Evolutionary conservation across 345 rosid genomes (phyloP).

Genomic region (Populus ilicifolia): DNA sequence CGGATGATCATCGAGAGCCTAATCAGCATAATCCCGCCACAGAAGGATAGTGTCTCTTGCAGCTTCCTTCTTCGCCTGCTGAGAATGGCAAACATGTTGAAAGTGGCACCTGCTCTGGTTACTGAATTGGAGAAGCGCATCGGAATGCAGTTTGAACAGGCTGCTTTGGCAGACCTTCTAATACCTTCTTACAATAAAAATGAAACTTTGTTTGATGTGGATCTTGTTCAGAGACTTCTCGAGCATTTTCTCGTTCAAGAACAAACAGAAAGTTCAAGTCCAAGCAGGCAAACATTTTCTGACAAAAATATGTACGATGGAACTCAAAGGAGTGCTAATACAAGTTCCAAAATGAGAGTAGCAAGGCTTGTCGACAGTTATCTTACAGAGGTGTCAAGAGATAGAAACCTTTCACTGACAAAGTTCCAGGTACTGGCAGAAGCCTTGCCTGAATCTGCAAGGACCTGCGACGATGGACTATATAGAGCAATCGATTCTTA

Average conservation of each 20-base stretch:
- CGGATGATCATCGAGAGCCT: conserved; percentile 84
- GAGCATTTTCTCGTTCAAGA: conserved; percentile 96
- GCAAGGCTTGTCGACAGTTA: conserved; percentile 98
- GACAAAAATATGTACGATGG: conserved; percentile 59
- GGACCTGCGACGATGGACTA: conserved; percentile 97
- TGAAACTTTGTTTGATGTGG: conserved; percentile 79
- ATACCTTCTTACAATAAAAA: conserved; percentile 62
- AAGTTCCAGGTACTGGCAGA: conserved; percentile 95
- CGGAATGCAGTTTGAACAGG: conserved; percentile 97
- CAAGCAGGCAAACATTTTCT: conserved; percentile 49
- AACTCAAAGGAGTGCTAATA: conserved; percentile 37
- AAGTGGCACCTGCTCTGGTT: conserved; percentile 85
- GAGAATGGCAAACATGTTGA: conserved; percentile 73
- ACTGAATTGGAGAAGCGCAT: conserved; percentile 90
- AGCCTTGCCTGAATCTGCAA: conserved; percentile 91
- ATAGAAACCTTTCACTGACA: conserved; percentile 72
- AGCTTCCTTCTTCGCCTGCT: conserved; percentile 84
- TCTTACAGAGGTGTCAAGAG: conserved; percentile 95
- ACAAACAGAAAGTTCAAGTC: conserved; percentile 77
- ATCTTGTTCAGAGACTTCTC: conserved; percentile 83
- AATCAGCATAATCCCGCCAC: conserved; percentile 86
- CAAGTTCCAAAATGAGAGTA: conserved; percentile 83
- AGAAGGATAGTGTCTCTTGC: conserved; percentile 80
- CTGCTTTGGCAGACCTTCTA: conserved; percentile 74
- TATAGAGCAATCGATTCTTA: conserved; percentile 95